phyloP scores from a whole-genome alignment of 1,139 yeast species.

The Ogataea hybrid region DNA sequence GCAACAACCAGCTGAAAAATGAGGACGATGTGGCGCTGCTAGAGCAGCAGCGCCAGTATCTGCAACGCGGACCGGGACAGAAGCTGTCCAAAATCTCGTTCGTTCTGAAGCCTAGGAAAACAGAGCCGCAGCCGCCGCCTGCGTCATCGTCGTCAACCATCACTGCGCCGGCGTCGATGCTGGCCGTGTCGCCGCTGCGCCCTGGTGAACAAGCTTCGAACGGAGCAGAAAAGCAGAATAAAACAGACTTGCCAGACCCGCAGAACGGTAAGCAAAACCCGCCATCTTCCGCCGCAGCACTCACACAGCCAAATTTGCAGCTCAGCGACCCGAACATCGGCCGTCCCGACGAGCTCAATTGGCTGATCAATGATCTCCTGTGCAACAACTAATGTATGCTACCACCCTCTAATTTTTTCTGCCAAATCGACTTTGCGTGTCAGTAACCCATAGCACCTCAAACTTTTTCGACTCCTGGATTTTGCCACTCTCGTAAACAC shows the following conservation, averaged over 20 bases:
- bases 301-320: conserved; percentile 23
- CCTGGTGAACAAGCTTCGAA: not conserved
- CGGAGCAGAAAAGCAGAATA: conserved; percentile 4
- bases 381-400: conserved; percentile 14
- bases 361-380: conserved; percentile 62
- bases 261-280: conserved; percentile 3
- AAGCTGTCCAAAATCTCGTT: conserved; percentile 25
- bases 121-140: conserved; percentile 6
- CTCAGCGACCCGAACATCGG: conserved; percentile 40
- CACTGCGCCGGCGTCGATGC: conserved; percentile 13
- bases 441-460: not conserved
- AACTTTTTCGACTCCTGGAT: conserved; percentile 9
- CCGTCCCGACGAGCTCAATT: conserved; percentile 63
- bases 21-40: conserved; percentile 40
- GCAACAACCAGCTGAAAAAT: conserved; percentile 42
- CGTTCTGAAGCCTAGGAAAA: conserved; percentile 19
- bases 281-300: conserved; percentile 8
- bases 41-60: conserved; percentile 43
- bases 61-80: conserved; percentile 13
- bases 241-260: not conserved
- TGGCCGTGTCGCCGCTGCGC: conserved; percentile 11
- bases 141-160: conserved; percentile 15
- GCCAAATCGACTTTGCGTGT: conserved; percentile 4
- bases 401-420: not conserved
- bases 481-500: conserved; percentile 10